Base-by-base conservation (phyloP, 768 basidiomycete species). In the Psilocybe azurescens region DNA sequence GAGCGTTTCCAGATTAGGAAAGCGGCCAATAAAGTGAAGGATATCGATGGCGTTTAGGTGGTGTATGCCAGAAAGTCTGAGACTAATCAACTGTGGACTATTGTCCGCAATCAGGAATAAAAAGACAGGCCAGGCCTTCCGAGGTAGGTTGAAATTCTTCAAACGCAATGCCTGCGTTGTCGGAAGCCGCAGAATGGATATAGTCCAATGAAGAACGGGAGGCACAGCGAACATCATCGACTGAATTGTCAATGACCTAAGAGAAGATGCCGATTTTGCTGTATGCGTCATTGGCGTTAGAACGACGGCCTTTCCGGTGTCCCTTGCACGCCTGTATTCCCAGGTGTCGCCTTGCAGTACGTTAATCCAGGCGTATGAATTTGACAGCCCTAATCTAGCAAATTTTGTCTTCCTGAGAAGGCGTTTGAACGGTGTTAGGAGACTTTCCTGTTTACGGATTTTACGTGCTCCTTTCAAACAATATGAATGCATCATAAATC, bases 141-240 rank as follows among this genome's bases (percentile, higher is more conserved):
- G 63, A 36, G 69, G 65, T 36, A 72, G 56, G 1, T 64, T 64
- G 1, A 70, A 58, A 33, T 67, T 65, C 41, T 39, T 64, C 36
- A 72, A 60, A 3, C 59, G 62, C 20, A 72, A 58, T 3, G 51
- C 38, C 44, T 66, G 39, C 11, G 67, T 49, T n/a, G 62, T 53
- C 8, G 56, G 59, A n/a, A 64, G 66, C 5, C 64, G 67, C 30
- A 70, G 36, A 8, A 61, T 59, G 5, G 66, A 66, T 20, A 67
- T 60, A n/a, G 65, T 63, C 70, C 70, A 72, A 49, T 72, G 70
- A 8, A 72, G 62, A 24, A 72, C 62, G 9, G 70, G 70, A 9
- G 69, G 70, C 20, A 66, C 64, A 36, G 63, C 51, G 54, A 70
- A 62, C 66, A 72, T 70, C 63, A 67, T 70, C 4, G 70, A 72